These are phyloP conservation scores for Gossypium gossypioides DNA, from an alignment of 441 rosid species.

Conservation along the genomic window DNA sequence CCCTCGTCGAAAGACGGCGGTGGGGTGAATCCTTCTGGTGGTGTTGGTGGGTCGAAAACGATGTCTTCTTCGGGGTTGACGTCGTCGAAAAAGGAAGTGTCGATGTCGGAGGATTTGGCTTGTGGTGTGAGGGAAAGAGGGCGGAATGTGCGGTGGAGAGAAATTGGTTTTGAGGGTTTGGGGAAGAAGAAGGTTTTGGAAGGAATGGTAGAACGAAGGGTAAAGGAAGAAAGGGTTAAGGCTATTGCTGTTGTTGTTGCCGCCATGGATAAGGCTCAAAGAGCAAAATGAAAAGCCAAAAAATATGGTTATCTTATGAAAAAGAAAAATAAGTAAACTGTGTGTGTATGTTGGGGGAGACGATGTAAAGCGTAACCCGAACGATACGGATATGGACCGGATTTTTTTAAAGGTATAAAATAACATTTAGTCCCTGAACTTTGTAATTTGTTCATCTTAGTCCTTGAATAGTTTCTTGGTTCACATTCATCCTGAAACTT, in stretches of 20 bases:
- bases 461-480: no score
- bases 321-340: background rate
- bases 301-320: conserved; percentile 2
- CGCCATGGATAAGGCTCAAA: conserved; percentile 6
- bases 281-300: background rate
- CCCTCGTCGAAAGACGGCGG: conserved; percentile 69
- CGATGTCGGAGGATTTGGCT: conserved; percentile 32
- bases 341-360: background rate
- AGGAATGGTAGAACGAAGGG: conserved; percentile 15
- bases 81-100: conserved; percentile 47
- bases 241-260: conserved; percentile 22
- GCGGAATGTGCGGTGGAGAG: conserved; percentile 15
- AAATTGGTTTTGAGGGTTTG: conserved; percentile 16
- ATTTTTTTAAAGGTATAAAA: background rate
- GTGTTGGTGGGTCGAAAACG: conserved; percentile 54
- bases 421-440: no score
- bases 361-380: background rate
- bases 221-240: conserved; percentile 22
- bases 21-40: conserved; percentile 46
- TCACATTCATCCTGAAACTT: no score
- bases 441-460: no score
- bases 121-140: conserved; percentile 14
- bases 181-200: background rate
- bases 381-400: background rate
- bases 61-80: conserved; percentile 30